These are phyloP conservation scores for Rhazya stricta DNA, from an alignment of 257 asterid genomes.

Conservation along the genomic window DNA sequence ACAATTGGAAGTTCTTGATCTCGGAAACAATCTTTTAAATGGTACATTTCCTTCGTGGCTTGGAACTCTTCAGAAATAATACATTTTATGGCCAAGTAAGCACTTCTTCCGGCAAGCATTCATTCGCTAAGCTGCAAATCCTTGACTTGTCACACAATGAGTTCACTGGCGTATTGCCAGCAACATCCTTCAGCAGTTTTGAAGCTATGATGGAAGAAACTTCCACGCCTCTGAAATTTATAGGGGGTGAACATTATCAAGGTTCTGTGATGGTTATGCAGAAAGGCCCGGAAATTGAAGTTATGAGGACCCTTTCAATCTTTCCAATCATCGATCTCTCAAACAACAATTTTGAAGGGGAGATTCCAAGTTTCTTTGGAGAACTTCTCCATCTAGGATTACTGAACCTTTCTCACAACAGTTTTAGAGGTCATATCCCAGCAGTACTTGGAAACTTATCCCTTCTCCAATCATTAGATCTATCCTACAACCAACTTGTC, in stretches of 20 bases:
- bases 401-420: background rate
- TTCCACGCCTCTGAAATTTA: background rate
- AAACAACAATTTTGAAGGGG: slow-evolving; percentile 1
- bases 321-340: slow-evolving; percentile 5
- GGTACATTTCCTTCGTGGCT: slow-evolving; percentile 21
- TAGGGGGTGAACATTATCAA: slow-evolving; percentile 3
- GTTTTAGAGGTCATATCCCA: background rate
- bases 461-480: background rate
- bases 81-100: slow-evolving; percentile 14
- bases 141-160: slow-evolving; percentile 20
- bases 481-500: background rate
- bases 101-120: no score
- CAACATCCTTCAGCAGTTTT: slow-evolving; percentile 3
- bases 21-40: slow-evolving; percentile 15
- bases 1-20: slow-evolving; percentile 17
- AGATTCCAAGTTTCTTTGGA: background rate
- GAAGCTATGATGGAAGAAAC: slow-evolving; percentile 7
- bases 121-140: slow-evolving; percentile 15
- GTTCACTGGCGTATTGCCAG: slow-evolving; percentile 14
- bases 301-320: slow-evolving; percentile 8
- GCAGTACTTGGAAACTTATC: background rate
- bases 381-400: background rate
- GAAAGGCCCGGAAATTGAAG: slow-evolving; percentile 13
- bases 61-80: slow-evolving; percentile 13
- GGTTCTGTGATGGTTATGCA: slow-evolving; percentile 10